Conservation (phyloP, 2,329 filamentous ascomycete species). For the Apiospora rasikravindrae region DNA sequence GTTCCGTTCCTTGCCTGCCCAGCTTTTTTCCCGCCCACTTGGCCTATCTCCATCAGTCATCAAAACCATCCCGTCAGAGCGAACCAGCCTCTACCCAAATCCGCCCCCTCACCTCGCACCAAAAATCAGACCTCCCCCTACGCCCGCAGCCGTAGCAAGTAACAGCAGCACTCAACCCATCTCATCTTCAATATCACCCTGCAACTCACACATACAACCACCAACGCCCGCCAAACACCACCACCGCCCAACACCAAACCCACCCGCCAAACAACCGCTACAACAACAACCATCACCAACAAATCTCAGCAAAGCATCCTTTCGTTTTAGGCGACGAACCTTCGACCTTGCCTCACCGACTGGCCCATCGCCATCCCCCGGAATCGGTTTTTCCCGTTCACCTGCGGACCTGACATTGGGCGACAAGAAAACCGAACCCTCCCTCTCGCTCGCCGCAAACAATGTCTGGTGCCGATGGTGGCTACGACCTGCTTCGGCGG, state of each 20-base stretch:
- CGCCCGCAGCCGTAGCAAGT: slow-evolving; percentile 7
- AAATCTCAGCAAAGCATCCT: slow-evolving; percentile 8
- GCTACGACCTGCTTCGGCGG: slow-evolving; percentile 62
- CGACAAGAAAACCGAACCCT: slow-evolving; percentile 15
- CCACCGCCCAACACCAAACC: neutral
- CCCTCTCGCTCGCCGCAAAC: slow-evolving; percentile 11
- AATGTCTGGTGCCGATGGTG: slow-evolving; percentile 60
- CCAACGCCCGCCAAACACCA: neutral
- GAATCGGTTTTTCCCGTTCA: neutral
- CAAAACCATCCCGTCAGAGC: slow-evolving; percentile 13
- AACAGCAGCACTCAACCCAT: slow-evolving; percentile 11
- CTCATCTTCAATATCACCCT: slow-evolving; percentile 15
- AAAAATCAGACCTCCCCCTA: slow-evolving; percentile 13
- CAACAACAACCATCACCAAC: slow-evolving; percentile 7
- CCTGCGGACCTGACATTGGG: slow-evolving; percentile 14
- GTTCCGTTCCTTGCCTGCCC: neutral
- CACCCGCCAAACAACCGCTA: neutral
- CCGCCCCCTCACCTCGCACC: slow-evolving; percentile 10
- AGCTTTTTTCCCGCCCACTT: neutral
- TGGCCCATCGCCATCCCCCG: neutral
- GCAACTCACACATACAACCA: neutral
- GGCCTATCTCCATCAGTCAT: slow-evolving; percentile 9
- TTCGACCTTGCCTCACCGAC: neutral
- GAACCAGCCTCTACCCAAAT: neutral
- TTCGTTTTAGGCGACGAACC: slow-evolving; percentile 8